A percentile compares a stretch with the other conserved stretches of the same genome.
phyloP scores from a whole-genome alignment of 163 green algal species.

The Smithsoniella earleae region DNA sequence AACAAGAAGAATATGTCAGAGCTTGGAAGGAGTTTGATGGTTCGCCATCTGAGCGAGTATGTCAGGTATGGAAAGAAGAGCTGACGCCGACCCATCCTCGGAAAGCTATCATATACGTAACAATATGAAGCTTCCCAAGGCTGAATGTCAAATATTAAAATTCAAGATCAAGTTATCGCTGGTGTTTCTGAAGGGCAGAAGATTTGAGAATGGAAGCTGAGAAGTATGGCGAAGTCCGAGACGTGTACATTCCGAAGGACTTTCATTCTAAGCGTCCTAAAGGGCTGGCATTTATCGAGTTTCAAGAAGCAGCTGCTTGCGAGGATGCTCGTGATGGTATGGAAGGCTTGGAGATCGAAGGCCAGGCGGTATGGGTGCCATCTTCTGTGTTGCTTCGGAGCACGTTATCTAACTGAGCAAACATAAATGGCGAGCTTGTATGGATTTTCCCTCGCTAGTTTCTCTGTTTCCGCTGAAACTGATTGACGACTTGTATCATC shows the following conservation, averaged over 20 bases:
- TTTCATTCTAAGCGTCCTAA: conserved; percentile 36
- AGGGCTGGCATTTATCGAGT: conserved; percentile 36
- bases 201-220: conserved; percentile 42
- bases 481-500: no score
- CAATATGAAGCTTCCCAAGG: not conserved
- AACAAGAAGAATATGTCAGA: no score
- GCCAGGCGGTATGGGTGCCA: conserved; percentile 14
- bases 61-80: not conserved
- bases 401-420: no score
- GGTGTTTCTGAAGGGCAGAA: conserved; percentile 34
- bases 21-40: not conserved
- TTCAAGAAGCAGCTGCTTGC: conserved; percentile 28
- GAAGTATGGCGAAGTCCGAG: conserved; percentile 41
- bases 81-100: not conserved
- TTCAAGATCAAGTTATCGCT: not conserved
- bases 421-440: no score
- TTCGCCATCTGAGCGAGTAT: not conserved
- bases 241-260: conserved; percentile 41
- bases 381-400: no score
- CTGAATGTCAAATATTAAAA: not conserved
- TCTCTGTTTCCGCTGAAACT: no score
- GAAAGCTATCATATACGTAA: not conserved
- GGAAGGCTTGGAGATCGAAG: conserved; percentile 31
- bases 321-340: conserved; percentile 29
- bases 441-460: no score